A percentile compares a stretch with the other conserved stretches of the same genome.
Conservation (phyloP, 106 monocot genomes). For the Alisma plantagoaquatica region DNA sequence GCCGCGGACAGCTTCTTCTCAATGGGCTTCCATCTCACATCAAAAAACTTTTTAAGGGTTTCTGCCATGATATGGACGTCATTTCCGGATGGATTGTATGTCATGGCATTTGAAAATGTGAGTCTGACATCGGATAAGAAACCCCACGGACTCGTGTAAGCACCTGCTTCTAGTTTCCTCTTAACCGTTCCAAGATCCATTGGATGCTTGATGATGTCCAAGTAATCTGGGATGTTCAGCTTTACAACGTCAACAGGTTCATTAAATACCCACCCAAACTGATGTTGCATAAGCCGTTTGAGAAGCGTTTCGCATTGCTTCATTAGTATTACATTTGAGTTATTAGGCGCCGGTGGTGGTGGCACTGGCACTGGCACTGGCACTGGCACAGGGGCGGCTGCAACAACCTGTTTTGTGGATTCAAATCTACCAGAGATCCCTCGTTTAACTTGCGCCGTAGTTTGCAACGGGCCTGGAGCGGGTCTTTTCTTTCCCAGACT, state of each 20-base stretch:
- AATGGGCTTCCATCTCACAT: slow-evolving; percentile 72
- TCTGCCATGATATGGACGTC: slow-evolving; percentile 83
- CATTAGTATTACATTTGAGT: slow-evolving; percentile 23
- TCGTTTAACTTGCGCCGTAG: slow-evolving; percentile 17
- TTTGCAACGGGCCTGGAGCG: slow-evolving; percentile 8
- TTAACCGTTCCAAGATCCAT: slow-evolving; percentile 94
- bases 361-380: too few species aligned
- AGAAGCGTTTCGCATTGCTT: slow-evolving; percentile 77
- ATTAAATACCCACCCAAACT: slow-evolving; percentile 60
- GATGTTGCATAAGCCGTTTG: slow-evolving; percentile 49
- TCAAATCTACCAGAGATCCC: slow-evolving; percentile 32
- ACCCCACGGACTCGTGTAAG: slow-evolving; percentile 46
- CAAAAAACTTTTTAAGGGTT: slow-evolving; percentile 57
- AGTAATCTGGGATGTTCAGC: slow-evolving; percentile 85
- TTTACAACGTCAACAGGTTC: slow-evolving; percentile 73
- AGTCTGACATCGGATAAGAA: slow-evolving; percentile 89
- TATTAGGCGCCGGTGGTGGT: slow-evolving; percentile 6
- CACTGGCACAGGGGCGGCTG: too few species aligned
- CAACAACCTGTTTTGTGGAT: slow-evolving; percentile 24
- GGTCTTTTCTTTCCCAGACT: slow-evolving; percentile 15
- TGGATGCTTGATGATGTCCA: slow-evolving; percentile 61
- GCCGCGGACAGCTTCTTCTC: slow-evolving; percentile 44
- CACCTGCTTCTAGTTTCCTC: slow-evolving; percentile 45
- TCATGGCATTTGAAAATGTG: slow-evolving; percentile 85
- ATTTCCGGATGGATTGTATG: slow-evolving; percentile 75